A percentile compares a stretch with the other conserved stretches of the same genome.
Evolutionary conservation across 225 moss, liverwort and hornwort genomes (phyloP).

Genomic region (Physcomitrium patens): DNA sequence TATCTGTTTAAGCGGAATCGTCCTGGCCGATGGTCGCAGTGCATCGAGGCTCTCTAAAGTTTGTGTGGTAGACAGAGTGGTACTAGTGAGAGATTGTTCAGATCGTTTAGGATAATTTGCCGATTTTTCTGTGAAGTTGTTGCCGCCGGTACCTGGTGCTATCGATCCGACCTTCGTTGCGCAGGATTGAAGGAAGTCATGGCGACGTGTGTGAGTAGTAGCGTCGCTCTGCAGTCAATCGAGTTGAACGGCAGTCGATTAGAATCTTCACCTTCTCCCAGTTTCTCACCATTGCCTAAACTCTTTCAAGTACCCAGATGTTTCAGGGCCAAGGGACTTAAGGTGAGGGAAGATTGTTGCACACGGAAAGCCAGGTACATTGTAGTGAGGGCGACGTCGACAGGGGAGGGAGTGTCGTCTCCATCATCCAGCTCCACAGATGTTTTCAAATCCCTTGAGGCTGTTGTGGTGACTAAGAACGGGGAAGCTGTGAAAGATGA

Average conservation of each 20-base stretch:
- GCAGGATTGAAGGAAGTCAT: constrained; percentile 10
- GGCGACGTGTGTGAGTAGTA: constrained; percentile 39
- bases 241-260: constrained; percentile 21
- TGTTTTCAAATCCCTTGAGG: constrained; percentile 40
- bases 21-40: background rate
- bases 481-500: constrained; percentile 70
- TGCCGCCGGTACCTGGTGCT: background rate
- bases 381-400: constrained; percentile 35
- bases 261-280: constrained; percentile 1
- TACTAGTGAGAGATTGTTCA: background rate
- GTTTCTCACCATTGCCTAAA: constrained; percentile 28
- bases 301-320: constrained; percentile 8
- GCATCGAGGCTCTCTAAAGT: background rate
- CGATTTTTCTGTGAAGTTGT: background rate
- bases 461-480: constrained; percentile 54
- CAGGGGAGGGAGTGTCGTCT: constrained; percentile 43
- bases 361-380: constrained; percentile 9
- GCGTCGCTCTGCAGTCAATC: constrained; percentile 15
- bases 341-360: background rate
- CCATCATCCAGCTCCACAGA: constrained; percentile 18
- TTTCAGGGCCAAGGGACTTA: constrained; percentile 25
- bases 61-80: constrained; percentile 9
- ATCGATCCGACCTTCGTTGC: background rate
- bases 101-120: background rate
- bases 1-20: background rate